phyloP scores from a whole-genome alignment of 345 rosid genomes.

The Pistacia vera region DNA sequence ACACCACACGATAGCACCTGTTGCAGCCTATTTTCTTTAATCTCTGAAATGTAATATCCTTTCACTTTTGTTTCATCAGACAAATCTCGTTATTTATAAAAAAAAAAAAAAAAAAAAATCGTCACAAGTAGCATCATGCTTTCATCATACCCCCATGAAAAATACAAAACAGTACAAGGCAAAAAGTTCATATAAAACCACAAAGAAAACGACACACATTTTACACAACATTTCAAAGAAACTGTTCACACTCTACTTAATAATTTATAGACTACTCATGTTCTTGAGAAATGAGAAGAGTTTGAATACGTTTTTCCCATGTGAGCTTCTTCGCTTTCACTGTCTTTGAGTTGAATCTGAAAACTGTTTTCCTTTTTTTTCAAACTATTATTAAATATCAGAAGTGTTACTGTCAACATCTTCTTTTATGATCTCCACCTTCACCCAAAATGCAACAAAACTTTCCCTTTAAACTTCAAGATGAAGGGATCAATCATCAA shows the following conservation, averaged over 20 bases:
- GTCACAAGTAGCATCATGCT: not conserved
- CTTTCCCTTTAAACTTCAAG: not conserved
- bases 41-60: too few species aligned
- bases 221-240: not conserved
- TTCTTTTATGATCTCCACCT: not conserved
- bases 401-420: not conserved
- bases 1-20: not conserved
- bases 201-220: not conserved
- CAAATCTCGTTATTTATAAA: too few species aligned
- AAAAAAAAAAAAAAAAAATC: too few species aligned
- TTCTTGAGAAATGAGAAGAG: not conserved
- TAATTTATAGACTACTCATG: not conserved
- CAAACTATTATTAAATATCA: not conserved
- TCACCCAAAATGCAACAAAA: not conserved
- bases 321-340: too few species aligned
- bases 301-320: not conserved
- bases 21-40: not conserved
- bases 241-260: not conserved
- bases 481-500: constrained; percentile 1
- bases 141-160: not conserved
- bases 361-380: not conserved
- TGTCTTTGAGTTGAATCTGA: not conserved
- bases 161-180: not conserved
- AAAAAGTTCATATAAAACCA: not conserved
- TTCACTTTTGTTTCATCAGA: too few species aligned